Base-by-base conservation (phyloP, 2,329 filamentous ascomycete species). In the Sphaerulina populicola region DNA sequence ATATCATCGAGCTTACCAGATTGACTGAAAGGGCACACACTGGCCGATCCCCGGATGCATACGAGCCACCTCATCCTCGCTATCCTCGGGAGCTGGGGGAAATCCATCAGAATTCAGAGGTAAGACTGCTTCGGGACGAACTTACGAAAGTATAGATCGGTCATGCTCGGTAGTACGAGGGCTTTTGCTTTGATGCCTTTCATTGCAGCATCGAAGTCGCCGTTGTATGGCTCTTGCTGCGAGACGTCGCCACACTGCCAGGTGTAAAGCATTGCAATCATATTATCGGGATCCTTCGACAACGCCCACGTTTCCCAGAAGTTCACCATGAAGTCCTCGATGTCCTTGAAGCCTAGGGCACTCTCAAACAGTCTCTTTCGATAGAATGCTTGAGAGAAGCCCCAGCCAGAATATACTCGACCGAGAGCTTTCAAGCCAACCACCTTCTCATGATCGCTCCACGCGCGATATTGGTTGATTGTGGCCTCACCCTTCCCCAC, bases 351-450 rank as follows among this genome's bases (percentile, higher is more conserved):
- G 0, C 83, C 82, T 7, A 89, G 74, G 0, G 64, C 71, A 1
- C 67, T 81, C 64, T 86, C 78, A 64, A 83, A 83, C n/a, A 87
- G 53, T 63, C 76, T 82, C 58, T 87, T 73, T 1, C 86, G 77
- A 61, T 91, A 91, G 62, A 90, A 91, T 0, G 84, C 77, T 61
- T 90, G 86, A 46, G 81, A 85, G 61, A 91, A 86, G 0, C 87
- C 86, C 86, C 79, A 93, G 0, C 86, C 86, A 1, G 86, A 85
- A 67, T 93, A 93, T 0, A 82, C 86, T 5, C 66, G 56, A 1
- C 63, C 64, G 6, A 91, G 78, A 0, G 86, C 86, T 61, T 83
- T 88, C 37, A 91, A 63, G 0, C 79, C 82, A 15, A 72, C 69
- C 12, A 72, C 70, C 43, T 66, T 77, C 56, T 83, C 76, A 45